phyloP scores from a whole-genome alignment of 73 alveolate genomes.

The Uronychia setigera region DNA sequence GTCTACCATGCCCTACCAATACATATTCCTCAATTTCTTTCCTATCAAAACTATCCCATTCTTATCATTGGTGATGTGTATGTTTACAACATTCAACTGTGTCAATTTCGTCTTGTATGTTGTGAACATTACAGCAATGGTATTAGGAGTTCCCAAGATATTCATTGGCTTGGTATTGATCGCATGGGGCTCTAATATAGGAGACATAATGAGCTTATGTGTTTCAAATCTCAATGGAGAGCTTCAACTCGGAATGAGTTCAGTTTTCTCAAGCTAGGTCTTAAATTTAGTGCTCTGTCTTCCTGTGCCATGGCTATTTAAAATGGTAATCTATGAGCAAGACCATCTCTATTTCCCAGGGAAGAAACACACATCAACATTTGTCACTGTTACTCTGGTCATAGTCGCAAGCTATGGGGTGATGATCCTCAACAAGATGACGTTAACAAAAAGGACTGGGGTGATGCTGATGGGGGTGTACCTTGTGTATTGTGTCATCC shows the following conservation, averaged over 20 bases:
- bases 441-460: not conserved
- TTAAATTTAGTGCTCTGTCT: constrained; percentile 2
- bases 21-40: not conserved
- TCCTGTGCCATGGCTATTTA: constrained; percentile 12
- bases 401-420: no score
- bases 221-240: constrained; percentile 6
- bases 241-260: not conserved
- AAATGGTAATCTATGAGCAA: not conserved
- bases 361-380: no score
- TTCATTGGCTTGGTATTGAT: constrained; percentile 6
- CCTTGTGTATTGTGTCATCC: constrained; percentile 7
- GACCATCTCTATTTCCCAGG: no score
- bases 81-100: not conserved
- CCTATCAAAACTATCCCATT: not conserved
- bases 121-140: not conserved
- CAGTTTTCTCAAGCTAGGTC: constrained; percentile 3
- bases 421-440: no score
- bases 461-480: not conserved
- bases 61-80: not conserved
- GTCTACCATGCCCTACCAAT: not conserved
- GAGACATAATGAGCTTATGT: not conserved
- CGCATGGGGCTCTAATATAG: constrained; percentile 17
- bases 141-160: not conserved
- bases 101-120: not conserved
- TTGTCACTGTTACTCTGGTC: no score